Evolutionary conservation across 2,329 filamentous ascomycete genomes (phyloP), one percentile per base, ranked within the genome.

Genomic region (Westerdykella aurantiaca): DNA sequence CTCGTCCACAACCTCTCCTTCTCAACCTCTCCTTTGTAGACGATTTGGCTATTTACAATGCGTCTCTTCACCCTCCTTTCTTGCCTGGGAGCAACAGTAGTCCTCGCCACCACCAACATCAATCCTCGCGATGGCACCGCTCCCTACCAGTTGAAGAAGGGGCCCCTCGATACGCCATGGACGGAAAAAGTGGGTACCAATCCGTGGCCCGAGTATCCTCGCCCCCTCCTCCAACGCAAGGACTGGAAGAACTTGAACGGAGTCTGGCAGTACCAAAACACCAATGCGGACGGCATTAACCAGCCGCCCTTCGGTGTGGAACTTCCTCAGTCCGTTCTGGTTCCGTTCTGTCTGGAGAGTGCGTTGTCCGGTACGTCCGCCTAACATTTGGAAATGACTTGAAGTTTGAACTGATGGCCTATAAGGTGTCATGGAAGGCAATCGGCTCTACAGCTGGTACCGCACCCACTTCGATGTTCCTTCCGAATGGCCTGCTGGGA

Each of bases 201-300:
- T 33, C 76, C 77, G 0, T 80, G 78, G 78, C 75, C 75, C 1
- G 75, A 81, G 39, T 72, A 81, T 49, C 79, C 79, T 9, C 73
- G 78, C 0, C 79, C 79, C 2, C 77, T 76, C 51, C 71, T 81
- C 7, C 70, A 72, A 31, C 74, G 78, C 4, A 66, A 75, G 4
- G 53, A 64, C 5, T 82, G 78, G 78, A 65, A 75, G 57, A 79
- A 69, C 37, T 66, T 81, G 5, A 81, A 81, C 45, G 79, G 79
- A 0, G 71, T 81, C 4, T 81, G 79, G 78, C 75, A 73, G 2
- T 81, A 72, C 57, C 68, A 69, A 34, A 64, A 68, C 51, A 56
- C 61, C 1, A 57, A 59, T 29, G 52, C 68, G 5, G 57, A 64
- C 31, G 72, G 69, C 5, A 52, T 72, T 17, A 52, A 68, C 3